These are phyloP conservation scores for Gleditsia sinensis DNA, from an alignment of 306 rosid genomes.

Conservation along the genomic window DNA sequence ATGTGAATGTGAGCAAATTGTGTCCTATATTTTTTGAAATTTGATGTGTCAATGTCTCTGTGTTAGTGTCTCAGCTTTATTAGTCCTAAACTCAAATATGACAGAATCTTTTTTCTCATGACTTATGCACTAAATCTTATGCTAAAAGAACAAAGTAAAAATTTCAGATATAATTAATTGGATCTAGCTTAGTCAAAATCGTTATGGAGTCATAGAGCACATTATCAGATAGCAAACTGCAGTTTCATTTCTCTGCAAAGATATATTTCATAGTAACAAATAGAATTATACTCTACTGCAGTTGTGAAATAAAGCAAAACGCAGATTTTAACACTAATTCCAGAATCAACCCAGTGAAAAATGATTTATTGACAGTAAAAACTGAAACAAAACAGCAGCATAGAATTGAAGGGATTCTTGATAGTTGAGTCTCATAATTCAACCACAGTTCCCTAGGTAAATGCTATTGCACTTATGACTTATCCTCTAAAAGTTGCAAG, in stretches of 20 bases:
- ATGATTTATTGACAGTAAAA: not conserved
- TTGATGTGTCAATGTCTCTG: not conserved
- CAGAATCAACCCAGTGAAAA: not conserved
- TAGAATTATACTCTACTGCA: not conserved
- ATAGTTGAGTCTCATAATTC: not conserved
- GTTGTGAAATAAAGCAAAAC: not conserved
- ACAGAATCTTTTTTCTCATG: constrained; percentile 3
- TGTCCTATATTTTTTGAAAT: no score
- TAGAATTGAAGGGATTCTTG: constrained; percentile 1
- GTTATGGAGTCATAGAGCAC: not conserved
- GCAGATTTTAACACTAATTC: not conserved
- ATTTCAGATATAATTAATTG: not conserved
- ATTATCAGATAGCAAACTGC: not conserved
- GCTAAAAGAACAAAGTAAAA: constrained; percentile 10
- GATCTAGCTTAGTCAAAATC: constrained; percentile 20
- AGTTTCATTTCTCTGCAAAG: not conserved
- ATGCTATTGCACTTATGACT: not conserved
- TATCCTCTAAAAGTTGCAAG: not conserved
- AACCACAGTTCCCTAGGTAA: not conserved
- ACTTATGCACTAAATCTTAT: not conserved
- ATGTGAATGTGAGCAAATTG: not conserved
- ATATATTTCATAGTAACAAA: not conserved
- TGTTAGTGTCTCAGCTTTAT: not conserved
- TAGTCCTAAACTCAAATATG: not conserved
- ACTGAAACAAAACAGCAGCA: not conserved